Conservation (phyloP, 345 rosid genomes). For the Populus pruinosa region DNA sequence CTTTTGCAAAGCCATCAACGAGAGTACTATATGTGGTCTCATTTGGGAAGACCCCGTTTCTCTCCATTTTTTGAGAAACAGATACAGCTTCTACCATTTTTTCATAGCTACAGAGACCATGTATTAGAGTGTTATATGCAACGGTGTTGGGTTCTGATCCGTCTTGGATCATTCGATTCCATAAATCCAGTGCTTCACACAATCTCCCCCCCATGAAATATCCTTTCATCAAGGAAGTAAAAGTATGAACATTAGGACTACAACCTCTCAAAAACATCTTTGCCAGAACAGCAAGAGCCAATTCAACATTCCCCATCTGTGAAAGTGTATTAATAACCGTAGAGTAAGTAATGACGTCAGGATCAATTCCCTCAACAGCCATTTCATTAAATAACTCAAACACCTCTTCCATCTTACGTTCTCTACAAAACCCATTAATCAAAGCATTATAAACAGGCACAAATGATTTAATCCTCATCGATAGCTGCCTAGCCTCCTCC, state of each 20-base stretch:
- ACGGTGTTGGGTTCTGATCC: constrained; percentile 54
- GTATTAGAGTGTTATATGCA: constrained; percentile 59
- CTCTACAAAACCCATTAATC: constrained; percentile 61
- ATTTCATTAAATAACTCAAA: constrained; percentile 49
- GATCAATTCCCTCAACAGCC: constrained; percentile 47
- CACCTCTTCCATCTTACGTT: constrained; percentile 45
- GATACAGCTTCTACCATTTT: constrained; percentile 51
- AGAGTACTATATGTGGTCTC: constrained; percentile 62
- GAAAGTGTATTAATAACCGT: constrained; percentile 59
- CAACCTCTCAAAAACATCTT: constrained; percentile 73
- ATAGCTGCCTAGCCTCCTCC: constrained; percentile 66
- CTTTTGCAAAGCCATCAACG: constrained; percentile 70
- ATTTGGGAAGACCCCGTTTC: constrained; percentile 44
- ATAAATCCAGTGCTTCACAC: constrained; percentile 53
- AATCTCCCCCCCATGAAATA: constrained; percentile 49
- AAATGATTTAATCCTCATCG: constrained; percentile 42
- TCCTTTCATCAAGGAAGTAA: constrained; percentile 73
- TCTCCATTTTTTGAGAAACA: constrained; percentile 56
- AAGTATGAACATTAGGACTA: constrained; percentile 59
- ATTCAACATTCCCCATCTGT: constrained; percentile 43
- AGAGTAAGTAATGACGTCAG: constrained; percentile 72
- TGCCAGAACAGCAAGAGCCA: constrained; percentile 56
- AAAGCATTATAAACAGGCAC: constrained; percentile 69
- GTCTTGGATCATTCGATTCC: constrained; percentile 54
- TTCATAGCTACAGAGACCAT: constrained; percentile 59